Percentiles rank a stretch among this genome's conserved stretches.
Evolutionary conservation across 73 alveolate species (phyloP).

Genomic region (Uronychia setigera): DNA sequence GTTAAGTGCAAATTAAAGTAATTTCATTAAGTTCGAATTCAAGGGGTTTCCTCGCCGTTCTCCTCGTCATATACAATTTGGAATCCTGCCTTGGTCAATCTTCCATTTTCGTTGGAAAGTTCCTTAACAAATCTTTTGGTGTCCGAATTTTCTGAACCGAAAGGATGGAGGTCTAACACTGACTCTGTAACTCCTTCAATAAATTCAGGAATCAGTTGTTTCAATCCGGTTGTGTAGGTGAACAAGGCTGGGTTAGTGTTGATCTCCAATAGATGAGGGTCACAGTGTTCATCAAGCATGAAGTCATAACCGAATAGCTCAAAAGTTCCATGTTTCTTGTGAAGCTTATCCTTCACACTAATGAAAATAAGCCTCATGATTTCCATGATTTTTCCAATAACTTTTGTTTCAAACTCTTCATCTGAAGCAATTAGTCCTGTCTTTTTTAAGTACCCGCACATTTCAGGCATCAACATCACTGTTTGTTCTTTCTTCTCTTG

Average conservation of each 20-base stretch:
- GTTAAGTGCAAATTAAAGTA: neutral
- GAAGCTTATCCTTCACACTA: conserved; percentile 43
- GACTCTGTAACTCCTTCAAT: neutral
- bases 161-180: conserved; percentile 7
- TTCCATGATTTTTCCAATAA: conserved; percentile 34
- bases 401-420: conserved; percentile 39
- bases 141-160: too few species aligned
- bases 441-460: conserved; percentile 6
- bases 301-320: conserved; percentile 85
- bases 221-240: conserved; percentile 51
- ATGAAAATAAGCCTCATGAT: conserved; percentile 56
- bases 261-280: conserved; percentile 77
- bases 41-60: neutral
- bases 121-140: too few species aligned
- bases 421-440: conserved; percentile 6
- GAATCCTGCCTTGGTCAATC: neutral
- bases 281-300: conserved; percentile 74
- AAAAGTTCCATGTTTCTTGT: conserved; percentile 62
- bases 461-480: conserved; percentile 22
- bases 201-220: conserved; percentile 34
- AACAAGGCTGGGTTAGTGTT: conserved; percentile 84
- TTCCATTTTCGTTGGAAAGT: too few species aligned
- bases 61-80: neutral
- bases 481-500: conserved; percentile 49
- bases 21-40: neutral